These are phyloP conservation scores for Pseudogymnoascus sp. DNA, from an alignment of 2,329 filamentous ascomycete genomes.

Conservation along the genomic window DNA sequence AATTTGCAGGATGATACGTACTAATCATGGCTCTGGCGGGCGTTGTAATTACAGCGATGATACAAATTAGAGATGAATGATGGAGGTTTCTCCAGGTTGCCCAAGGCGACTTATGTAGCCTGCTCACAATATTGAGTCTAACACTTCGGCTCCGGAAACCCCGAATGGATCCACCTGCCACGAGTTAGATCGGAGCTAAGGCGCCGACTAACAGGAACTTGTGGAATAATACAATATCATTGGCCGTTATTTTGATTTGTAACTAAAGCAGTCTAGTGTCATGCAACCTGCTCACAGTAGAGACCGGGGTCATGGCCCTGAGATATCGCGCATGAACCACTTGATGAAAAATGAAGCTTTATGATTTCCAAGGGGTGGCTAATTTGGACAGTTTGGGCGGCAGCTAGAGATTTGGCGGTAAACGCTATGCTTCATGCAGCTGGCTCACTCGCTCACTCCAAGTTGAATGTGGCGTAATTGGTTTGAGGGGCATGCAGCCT, in stretches of 20 bases:
- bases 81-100: neutral
- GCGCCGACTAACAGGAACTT: neutral
- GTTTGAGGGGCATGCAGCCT: conserved; percentile 17
- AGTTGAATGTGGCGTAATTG: conserved; percentile 13
- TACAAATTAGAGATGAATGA: neutral
- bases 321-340: neutral
- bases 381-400: conserved; percentile 1
- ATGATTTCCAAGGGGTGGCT: conserved; percentile 10
- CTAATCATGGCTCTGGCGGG: conserved; percentile 18
- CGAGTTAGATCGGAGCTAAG: neutral
- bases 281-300: conserved; percentile 30
- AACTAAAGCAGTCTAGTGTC: conserved; percentile 21
- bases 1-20: conserved; percentile 16
- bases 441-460: conserved; percentile 22
- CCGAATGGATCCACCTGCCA: neutral
- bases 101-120: neutral
- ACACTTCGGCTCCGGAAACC: neutral
- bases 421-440: conserved; percentile 19
- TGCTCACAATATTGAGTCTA: conserved; percentile 1
- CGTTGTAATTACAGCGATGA: neutral
- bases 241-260: neutral
- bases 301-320: neutral
- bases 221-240: neutral
- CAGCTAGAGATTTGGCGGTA: conserved; percentile 11
- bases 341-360: conserved; percentile 8